Evolutionary conservation across 441 rosid species (phyloP).

Genomic region (Lepidium campestre): DNA sequence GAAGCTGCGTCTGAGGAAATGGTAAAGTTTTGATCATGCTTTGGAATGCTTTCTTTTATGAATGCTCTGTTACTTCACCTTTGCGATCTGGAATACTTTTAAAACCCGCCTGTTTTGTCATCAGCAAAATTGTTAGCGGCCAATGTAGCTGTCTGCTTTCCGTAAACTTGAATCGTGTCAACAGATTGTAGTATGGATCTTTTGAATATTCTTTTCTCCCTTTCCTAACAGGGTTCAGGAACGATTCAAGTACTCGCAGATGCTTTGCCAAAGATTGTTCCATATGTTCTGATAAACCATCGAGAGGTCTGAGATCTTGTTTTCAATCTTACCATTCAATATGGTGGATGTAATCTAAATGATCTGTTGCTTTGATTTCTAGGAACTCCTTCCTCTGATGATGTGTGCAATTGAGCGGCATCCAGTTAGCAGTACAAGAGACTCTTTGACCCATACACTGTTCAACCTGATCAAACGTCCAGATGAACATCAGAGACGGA

Average conservation of each 20-base stretch:
- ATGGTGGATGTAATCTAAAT: not conserved
- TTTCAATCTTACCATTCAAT: not conserved
- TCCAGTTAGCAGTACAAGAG: conserved; percentile 71
- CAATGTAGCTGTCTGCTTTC: conserved; percentile 9
- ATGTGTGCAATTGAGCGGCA: conserved; percentile 99
- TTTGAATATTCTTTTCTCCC: conserved; percentile 16
- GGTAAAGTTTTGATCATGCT: conserved; percentile 47
- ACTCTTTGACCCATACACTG: conserved; percentile 89
- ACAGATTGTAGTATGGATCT: not conserved
- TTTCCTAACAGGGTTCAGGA: conserved; percentile 67
- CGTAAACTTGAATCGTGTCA: conserved; percentile 11
- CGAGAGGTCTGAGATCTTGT: conserved; percentile 65
- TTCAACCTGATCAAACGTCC: conserved; percentile 97
- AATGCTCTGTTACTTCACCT: conserved; percentile 9
- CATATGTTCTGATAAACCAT: conserved; percentile 93
- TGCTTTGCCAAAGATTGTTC: conserved; percentile 96
- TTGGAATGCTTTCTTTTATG: conserved; percentile 12
- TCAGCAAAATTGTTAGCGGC: not conserved
- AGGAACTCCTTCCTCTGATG: conserved; percentile 99
- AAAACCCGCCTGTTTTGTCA: not conserved
- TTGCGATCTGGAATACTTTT: conserved; percentile 4
- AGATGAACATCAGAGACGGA: conserved; percentile 89
- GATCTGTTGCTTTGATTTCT: conserved; percentile 16
- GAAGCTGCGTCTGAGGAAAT: conserved; percentile 43
- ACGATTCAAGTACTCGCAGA: conserved; percentile 95